These are phyloP conservation scores for Pyropia haitanensis DNA, from an alignment of 23 red algal genomes.

Conservation along the genomic window DNA sequence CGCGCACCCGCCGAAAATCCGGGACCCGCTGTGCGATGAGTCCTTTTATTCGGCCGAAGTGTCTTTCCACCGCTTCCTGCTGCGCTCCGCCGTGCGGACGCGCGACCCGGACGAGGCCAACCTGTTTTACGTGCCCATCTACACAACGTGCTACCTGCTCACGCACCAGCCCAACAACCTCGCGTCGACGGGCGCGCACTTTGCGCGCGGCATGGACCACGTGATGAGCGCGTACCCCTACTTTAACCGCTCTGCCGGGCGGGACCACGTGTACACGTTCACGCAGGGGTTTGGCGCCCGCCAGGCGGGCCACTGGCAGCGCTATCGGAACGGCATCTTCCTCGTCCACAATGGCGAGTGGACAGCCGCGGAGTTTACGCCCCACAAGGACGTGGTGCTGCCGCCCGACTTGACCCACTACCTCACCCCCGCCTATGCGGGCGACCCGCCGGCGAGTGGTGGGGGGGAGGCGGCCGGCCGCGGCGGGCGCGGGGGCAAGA, in stretches of 20 bases:
- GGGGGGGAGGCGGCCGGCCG: too few relatives aligned
- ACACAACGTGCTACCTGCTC: slow-evolving; percentile 36
- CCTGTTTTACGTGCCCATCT: slow-evolving; percentile 57
- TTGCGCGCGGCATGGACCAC: slow-evolving; percentile 24
- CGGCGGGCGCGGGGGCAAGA: too few relatives aligned
- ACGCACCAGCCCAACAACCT: slow-evolving; percentile 43
- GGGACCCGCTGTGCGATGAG: slow-evolving; percentile 27
- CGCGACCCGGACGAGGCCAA: slow-evolving; percentile 22
- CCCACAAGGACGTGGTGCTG: slow-evolving; percentile 48
- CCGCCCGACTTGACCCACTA: slow-evolving; percentile 39
- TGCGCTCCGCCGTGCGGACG: slow-evolving; percentile 23
- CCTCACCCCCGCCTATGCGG: slow-evolving; percentile 5
- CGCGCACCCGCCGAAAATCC: slow-evolving; percentile 20
- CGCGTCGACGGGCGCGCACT: slow-evolving; percentile 16
- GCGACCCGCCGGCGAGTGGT: too few relatives aligned
- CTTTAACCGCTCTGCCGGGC: slow-evolving; percentile 26
- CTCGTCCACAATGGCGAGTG: slow-evolving; percentile 64
- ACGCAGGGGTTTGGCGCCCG: slow-evolving; percentile 39
- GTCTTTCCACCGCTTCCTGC: slow-evolving; percentile 24
- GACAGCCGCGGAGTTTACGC: slow-evolving; percentile 44
- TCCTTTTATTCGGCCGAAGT: slow-evolving; percentile 44
- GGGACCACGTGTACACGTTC: slow-evolving; percentile 53
- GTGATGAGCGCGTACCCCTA: slow-evolving; percentile 15
- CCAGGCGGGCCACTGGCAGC: slow-evolving; percentile 33
- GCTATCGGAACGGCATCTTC: slow-evolving; percentile 39